These are phyloP conservation scores for Patellifolia procumbens DNA, from an alignment of 179 eudicot species.

Conservation along the genomic window DNA sequence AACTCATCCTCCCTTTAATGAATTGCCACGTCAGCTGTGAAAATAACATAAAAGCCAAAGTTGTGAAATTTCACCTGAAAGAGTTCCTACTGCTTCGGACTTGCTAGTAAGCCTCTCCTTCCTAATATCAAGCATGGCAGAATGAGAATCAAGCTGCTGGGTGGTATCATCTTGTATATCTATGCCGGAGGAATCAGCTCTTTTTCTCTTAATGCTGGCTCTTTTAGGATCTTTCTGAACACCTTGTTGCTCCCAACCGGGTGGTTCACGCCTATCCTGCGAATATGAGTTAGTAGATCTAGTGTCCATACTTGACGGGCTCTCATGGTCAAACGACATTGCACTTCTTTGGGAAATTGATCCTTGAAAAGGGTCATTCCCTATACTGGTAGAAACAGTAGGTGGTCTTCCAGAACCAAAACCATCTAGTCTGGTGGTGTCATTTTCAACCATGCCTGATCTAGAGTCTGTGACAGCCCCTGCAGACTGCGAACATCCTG, in stretches of 20 bases:
- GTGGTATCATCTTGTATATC: slow-evolving; percentile 47
- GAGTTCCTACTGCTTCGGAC: slow-evolving; percentile 43
- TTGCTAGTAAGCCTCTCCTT: slow-evolving; percentile 46
- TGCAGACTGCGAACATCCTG: slow-evolving; percentile 61
- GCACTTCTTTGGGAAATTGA: slow-evolving; percentile 57
- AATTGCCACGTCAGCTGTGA: not conserved
- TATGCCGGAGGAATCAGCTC: slow-evolving; percentile 43
- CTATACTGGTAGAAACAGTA: slow-evolving; percentile 55
- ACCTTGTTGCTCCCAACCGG: slow-evolving; percentile 60
- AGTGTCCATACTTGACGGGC: slow-evolving; percentile 76
- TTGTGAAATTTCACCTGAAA: slow-evolving; percentile 37
- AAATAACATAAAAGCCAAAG: not conserved
- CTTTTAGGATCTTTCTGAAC: slow-evolving; percentile 54
- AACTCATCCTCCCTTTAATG: not conserved
- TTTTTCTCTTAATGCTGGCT: slow-evolving; percentile 59
- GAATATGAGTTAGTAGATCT: slow-evolving; percentile 61
- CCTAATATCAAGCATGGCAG: slow-evolving; percentile 34
- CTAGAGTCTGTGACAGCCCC: slow-evolving; percentile 51
- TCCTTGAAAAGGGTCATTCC: slow-evolving; percentile 67
- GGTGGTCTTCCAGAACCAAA: slow-evolving; percentile 54
- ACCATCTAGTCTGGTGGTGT: slow-evolving; percentile 43
- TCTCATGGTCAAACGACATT: slow-evolving; percentile 63
- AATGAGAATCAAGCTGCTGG: slow-evolving; percentile 46
- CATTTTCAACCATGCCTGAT: slow-evolving; percentile 51
- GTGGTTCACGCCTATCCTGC: slow-evolving; percentile 63